Conservation (phyloP, 2,329 filamentous ascomycete genomes). For the Plenodomus lindquistii region DNA sequence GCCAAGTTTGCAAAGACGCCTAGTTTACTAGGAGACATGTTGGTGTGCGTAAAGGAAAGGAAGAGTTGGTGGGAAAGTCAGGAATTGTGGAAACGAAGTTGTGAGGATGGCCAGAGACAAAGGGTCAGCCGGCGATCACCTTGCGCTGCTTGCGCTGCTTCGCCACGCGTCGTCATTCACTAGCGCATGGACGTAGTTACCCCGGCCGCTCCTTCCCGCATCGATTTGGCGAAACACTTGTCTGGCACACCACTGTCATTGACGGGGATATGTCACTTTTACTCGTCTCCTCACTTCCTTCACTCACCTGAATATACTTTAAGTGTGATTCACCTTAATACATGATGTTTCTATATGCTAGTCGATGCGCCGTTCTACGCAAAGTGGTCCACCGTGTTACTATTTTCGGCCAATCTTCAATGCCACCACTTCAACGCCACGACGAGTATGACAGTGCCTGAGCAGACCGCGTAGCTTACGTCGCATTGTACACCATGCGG, state of each 20-base stretch:
- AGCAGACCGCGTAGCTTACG: background rate
- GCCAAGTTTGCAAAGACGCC: conserved; percentile 41
- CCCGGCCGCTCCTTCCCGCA: background rate
- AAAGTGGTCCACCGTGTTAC: background rate
- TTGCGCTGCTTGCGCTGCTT: conserved; percentile 4
- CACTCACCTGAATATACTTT: background rate
- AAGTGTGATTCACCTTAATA: background rate
- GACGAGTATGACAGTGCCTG: background rate
- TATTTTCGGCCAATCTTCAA: background rate
- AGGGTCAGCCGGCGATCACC: conserved; percentile 14
- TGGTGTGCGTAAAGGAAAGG: conserved; percentile 15
- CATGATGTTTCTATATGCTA: background rate
- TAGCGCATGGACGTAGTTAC: background rate
- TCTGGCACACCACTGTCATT: background rate
- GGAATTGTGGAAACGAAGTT: conserved; percentile 14
- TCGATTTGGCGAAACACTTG: background rate
- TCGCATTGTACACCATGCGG: too few species aligned
- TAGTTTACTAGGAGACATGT: conserved; percentile 38
- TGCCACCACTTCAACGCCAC: background rate
- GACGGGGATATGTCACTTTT: background rate
- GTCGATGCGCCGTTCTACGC: background rate
- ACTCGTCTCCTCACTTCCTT: background rate
- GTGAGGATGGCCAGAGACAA: conserved; percentile 13
- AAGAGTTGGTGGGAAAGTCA: conserved; percentile 11
- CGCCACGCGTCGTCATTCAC: conserved; percentile 17